Evolutionary conservation across 495 filamentous ascomycete genomes (phyloP).

Genomic region (Penicillium canariense): DNA sequence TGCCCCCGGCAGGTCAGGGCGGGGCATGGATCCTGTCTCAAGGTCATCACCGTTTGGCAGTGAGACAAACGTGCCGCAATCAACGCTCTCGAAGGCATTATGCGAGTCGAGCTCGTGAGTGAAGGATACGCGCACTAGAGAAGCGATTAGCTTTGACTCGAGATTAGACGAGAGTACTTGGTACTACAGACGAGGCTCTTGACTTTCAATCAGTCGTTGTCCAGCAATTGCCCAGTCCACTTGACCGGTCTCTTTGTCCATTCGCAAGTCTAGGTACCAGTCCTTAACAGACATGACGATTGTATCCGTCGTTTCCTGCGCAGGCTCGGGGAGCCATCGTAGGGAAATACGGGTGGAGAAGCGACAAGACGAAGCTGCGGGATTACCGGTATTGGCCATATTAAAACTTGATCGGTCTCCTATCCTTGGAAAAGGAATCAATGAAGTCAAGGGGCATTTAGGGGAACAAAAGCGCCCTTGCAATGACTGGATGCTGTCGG

Average conservation of each 20-base stretch:
- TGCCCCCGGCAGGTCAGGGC: conserved; percentile 34
- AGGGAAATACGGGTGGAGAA: conserved; percentile 44
- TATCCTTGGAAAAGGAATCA: not conserved
- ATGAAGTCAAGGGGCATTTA: too few relatives aligned
- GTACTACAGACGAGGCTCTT: conserved; percentile 25
- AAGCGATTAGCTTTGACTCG: not conserved
- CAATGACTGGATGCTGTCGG: not conserved
- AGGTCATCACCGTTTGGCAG: conserved; percentile 43
- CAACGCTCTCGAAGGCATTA: conserved; percentile 34
- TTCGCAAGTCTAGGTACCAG: conserved; percentile 46
- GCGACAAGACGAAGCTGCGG: conserved; percentile 19
- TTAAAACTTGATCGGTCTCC: not conserved
- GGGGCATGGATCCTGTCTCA: conserved; percentile 41
- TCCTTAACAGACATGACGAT: conserved; percentile 44
- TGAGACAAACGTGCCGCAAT: conserved; percentile 38
- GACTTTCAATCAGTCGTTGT: conserved; percentile 31
- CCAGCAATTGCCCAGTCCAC: conserved; percentile 47
- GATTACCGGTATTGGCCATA: conserved; percentile 11
- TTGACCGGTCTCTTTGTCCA: conserved; percentile 28
- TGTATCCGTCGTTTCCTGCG: conserved; percentile 44
- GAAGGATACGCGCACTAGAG: conserved; percentile 35
- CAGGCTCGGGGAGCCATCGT: conserved; percentile 40
- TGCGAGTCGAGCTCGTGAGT: conserved; percentile 44
- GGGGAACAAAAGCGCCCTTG: too few relatives aligned
- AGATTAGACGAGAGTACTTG: not conserved